Percentiles rank a stretch among this genome's conserved stretches.
Conservation (phyloP, 139 green algal genomes). For the Asterochloris erici region DNA sequence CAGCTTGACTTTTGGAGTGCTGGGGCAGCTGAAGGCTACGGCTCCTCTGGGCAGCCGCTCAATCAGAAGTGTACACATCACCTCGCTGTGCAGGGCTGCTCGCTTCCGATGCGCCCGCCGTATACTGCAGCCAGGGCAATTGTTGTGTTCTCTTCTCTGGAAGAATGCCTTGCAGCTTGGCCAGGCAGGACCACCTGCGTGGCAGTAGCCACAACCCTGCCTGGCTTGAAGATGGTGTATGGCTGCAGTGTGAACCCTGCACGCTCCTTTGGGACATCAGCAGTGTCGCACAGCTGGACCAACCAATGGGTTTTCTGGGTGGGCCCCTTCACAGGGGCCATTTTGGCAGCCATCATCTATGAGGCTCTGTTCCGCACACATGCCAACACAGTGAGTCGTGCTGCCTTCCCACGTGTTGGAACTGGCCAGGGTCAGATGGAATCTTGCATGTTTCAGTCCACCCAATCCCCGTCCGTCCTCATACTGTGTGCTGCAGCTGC, state of each 20-base stretch:
- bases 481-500: too few species aligned
- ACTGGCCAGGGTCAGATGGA: too few species aligned
- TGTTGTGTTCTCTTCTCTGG: not conserved
- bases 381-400: too few species aligned
- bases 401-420: too few species aligned
- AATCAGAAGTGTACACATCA: not conserved
- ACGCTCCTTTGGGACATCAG: slow-evolving; percentile 22
- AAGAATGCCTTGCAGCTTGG: not conserved
- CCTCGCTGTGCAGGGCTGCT: not conserved
- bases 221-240: not conserved
- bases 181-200: not conserved
- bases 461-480: too few species aligned
- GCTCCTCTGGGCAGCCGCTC: not conserved
- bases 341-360: slow-evolving; percentile 13
- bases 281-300: slow-evolving; percentile 3
- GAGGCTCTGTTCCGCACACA: slow-evolving; percentile 5
- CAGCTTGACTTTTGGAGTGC: not conserved
- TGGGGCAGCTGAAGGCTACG: not conserved
- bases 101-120: not conserved
- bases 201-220: not conserved
- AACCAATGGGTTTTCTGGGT: slow-evolving; percentile 35
- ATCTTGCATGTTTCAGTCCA: too few species aligned
- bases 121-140: not conserved
- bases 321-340: slow-evolving; percentile 16
- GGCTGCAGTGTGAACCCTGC: slow-evolving; percentile 25